phyloP scores from a whole-genome alignment of 805 yeast species.

The Nakazawaea pomicola region DNA sequence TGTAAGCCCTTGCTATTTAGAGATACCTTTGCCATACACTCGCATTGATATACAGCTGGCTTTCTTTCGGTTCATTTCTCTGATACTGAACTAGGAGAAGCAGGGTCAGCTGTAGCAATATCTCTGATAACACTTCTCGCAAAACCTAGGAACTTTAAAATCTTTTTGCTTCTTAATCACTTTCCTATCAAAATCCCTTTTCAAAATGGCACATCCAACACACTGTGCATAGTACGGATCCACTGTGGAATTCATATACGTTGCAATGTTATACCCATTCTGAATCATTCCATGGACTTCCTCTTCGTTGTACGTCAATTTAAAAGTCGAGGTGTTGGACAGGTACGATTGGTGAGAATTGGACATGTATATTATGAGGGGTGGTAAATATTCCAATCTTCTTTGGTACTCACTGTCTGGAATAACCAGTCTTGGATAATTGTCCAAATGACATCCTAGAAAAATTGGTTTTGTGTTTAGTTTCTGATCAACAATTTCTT shows the following conservation, averaged over 20 bases:
- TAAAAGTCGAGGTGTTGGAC: conserved; percentile 58
- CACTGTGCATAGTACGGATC: conserved; percentile 38
- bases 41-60: no score
- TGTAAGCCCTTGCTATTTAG: no score
- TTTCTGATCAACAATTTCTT: conserved; percentile 18
- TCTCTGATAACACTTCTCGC: conserved; percentile 30
- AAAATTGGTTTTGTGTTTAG: conserved; percentile 29
- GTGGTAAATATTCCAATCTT: conserved; percentile 34
- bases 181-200: conserved; percentile 42
- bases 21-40: no score
- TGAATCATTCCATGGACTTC: conserved; percentile 42
- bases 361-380: conserved; percentile 48
- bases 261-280: conserved; percentile 50
- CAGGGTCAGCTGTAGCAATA: conserved; percentile 26
- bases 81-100: neutral
- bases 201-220: conserved; percentile 52
- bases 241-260: conserved; percentile 34
- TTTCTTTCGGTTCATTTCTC: no score
- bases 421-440: conserved; percentile 1
- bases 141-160: conserved; percentile 26
- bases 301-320: conserved; percentile 38
- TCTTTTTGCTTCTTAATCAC: conserved; percentile 12
- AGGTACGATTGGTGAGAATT: conserved; percentile 36
- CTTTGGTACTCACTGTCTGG: conserved; percentile 8
- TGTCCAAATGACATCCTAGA: conserved; percentile 35